Evolutionary conservation across 2,329 filamentous ascomycete genomes (phyloP).

Genomic region (Fusarium sororula): DNA sequence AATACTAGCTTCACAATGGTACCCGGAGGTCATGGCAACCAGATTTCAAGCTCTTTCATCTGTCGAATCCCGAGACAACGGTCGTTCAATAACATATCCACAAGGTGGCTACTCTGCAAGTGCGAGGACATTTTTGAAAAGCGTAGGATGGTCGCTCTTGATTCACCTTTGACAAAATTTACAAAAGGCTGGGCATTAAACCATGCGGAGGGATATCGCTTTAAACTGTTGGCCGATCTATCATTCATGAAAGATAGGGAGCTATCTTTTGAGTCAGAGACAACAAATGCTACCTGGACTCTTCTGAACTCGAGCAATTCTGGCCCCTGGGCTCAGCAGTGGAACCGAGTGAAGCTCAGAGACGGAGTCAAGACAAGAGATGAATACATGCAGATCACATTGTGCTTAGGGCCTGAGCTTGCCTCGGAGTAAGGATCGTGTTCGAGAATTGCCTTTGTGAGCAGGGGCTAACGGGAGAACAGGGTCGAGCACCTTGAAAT

Average conservation of each 20-base stretch:
- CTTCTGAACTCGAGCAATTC: not conserved
- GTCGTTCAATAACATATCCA: not conserved
- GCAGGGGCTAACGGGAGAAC: too few species aligned
- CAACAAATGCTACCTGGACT: not conserved
- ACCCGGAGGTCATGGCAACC: too few species aligned
- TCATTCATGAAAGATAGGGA: not conserved
- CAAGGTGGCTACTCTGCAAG: not conserved
- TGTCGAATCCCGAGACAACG: not conserved
- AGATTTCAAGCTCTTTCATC: not conserved
- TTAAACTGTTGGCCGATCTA: not conserved
- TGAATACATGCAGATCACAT: too few species aligned
- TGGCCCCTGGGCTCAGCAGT: not conserved
- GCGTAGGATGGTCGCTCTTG: not conserved
- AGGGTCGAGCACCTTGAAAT: too few species aligned
- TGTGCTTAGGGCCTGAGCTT: too few species aligned
- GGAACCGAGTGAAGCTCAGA: not conserved
- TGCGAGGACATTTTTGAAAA: not conserved
- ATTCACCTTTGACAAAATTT: not conserved
- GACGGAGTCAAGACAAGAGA: too few species aligned
- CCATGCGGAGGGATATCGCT: not conserved
- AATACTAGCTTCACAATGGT: fast-evolving
- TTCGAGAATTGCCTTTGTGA: too few species aligned
- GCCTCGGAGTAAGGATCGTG: too few species aligned
- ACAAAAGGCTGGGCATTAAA: not conserved
- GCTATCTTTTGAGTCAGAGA: too few species aligned